Evolutionary conservation across 306 rosid genomes (phyloP).

Genomic region (Quercus suber): DNA sequence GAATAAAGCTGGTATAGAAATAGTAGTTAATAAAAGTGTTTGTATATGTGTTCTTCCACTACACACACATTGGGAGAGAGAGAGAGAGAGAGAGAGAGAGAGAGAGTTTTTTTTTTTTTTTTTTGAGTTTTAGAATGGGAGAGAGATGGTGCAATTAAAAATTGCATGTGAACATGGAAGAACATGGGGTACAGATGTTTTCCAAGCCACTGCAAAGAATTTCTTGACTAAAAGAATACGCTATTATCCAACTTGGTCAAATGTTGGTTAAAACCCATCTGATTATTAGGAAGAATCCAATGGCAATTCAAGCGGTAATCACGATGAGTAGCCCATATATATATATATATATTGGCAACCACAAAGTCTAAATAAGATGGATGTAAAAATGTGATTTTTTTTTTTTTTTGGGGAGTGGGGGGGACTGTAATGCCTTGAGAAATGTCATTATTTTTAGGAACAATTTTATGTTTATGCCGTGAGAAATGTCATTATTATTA

Average conservation of each 20-base stretch:
- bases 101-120: too few species aligned
- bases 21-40: conserved; percentile 30
- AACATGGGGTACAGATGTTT: conserved; percentile 58
- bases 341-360: conserved; percentile 24
- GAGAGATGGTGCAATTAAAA: background rate
- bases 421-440: conserved; percentile 32
- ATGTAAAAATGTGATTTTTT: conserved; percentile 38
- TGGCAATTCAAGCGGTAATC: conserved; percentile 57
- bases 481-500: conserved; percentile 16
- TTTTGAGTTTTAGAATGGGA: background rate
- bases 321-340: conserved; percentile 29
- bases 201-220: conserved; percentile 18
- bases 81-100: background rate
- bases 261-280: conserved; percentile 39
- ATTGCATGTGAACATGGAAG: conserved; percentile 36
- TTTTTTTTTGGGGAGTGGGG: background rate
- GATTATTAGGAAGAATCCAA: conserved; percentile 51
- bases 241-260: conserved; percentile 35
- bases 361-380: conserved; percentile 22
- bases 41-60: conserved; percentile 5
- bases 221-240: conserved; percentile 24
- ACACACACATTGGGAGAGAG: background rate
- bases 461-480: conserved; percentile 13
- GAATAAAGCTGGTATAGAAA: conserved; percentile 49
- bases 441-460: background rate